phyloP scores from a whole-genome alignment of 495 filamentous ascomycete species.

The Xylaria acuta region DNA sequence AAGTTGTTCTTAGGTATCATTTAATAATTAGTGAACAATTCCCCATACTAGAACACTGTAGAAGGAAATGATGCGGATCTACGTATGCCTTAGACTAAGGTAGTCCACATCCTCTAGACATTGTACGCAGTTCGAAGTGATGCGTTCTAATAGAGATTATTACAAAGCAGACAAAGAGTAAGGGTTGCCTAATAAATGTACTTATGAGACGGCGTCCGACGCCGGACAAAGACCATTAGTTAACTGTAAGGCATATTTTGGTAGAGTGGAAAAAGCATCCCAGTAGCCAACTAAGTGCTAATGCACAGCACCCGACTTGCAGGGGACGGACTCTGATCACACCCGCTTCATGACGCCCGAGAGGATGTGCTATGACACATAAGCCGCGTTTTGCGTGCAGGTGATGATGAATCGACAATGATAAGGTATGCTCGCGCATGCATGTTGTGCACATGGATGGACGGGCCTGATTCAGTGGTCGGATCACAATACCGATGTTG shows the following conservation, averaged over 20 bases:
- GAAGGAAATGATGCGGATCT: background rate
- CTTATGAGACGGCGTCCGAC: constrained; percentile 5
- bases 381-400: constrained; percentile 6
- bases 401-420: constrained; percentile 14
- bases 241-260: background rate
- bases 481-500: background rate
- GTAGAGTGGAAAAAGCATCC: background rate
- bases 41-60: too few species aligned
- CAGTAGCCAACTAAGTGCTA: background rate
- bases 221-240: background rate
- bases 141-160: background rate
- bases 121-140: background rate
- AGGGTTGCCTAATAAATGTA: background rate
- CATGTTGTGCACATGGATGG: background rate
- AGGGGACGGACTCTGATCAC: constrained; percentile 2
- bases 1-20: too few species aligned
- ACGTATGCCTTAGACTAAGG: too few species aligned
- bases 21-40: background rate
- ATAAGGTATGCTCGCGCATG: background rate
- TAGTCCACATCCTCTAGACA: background rate
- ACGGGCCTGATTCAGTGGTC: background rate
- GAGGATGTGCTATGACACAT: background rate
- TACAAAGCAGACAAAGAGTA: constrained; percentile 3
- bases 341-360: background rate
- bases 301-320: constrained; percentile 10